A percentile compares a stretch with the other conserved stretches of the same genome.
Evolutionary conservation across 495 filamentous ascomycete genomes (phyloP).

Genomic region (Bacidia rubella): DNA sequence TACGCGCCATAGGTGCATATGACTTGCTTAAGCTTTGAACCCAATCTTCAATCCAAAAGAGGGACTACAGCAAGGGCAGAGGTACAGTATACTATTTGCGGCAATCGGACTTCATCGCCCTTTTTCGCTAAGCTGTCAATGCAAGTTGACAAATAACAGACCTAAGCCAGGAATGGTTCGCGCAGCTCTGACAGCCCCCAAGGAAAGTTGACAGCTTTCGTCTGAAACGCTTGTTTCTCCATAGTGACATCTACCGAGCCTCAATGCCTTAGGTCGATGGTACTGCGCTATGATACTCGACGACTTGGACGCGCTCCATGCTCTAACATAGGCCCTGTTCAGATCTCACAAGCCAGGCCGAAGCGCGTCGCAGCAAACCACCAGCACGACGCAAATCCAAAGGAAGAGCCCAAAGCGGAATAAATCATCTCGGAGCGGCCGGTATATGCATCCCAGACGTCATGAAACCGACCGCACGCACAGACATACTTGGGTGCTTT

Average conservation of each 20-base stretch:
- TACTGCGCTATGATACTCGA: background rate
- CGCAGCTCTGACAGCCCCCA: background rate
- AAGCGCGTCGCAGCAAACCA: background rate
- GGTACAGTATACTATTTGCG: background rate
- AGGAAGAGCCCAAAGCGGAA: background rate
- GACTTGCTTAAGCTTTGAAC: constrained; percentile 5
- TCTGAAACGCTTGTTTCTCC: background rate
- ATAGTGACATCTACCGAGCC: background rate
- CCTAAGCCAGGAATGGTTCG: background rate
- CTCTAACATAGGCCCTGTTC: background rate
- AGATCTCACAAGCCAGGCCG: background rate
- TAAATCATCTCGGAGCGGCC: too few relatives aligned
- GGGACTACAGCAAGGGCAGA: background rate
- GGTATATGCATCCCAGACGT: too few relatives aligned
- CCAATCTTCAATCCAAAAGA: background rate
- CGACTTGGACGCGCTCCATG: too few relatives aligned
- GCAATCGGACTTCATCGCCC: constrained; percentile 6
- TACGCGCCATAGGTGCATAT: background rate
- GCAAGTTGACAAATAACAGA: background rate
- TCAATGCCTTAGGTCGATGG: background rate
- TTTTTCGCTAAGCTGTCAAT: background rate
- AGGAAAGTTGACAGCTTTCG: background rate
- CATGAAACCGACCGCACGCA: too few relatives aligned
- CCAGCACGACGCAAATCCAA: background rate
- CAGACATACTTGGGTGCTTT: background rate